These are phyloP conservation scores for Gynochthodes officinalis DNA, from an alignment of 257 asterid species.

Conservation along the genomic window DNA sequence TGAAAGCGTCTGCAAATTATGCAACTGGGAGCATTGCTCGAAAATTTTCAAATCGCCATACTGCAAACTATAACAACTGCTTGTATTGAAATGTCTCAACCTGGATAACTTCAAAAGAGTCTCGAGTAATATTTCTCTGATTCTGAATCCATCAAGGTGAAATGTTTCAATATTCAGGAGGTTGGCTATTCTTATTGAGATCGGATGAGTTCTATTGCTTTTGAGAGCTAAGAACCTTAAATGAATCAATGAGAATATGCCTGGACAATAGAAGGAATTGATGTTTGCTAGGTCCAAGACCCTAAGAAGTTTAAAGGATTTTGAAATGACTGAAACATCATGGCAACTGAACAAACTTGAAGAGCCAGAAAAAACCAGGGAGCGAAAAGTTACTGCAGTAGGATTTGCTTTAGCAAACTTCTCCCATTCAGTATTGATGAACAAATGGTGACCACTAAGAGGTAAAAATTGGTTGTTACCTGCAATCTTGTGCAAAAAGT, in stretches of 20 bases:
- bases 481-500: not conserved
- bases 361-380: not conserved
- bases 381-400: not conserved
- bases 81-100: not conserved
- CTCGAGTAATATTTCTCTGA: no score
- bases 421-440: not conserved
- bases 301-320: constrained; percentile 20
- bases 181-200: not conserved
- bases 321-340: no score
- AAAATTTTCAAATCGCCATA: no score
- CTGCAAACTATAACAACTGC: not conserved
- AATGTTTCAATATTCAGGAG: not conserved
- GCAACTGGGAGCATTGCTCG: no score
- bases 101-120: not conserved
- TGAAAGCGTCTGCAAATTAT: not conserved
- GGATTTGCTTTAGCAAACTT: not conserved
- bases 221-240: constrained; percentile 4
- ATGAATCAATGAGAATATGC: constrained; percentile 10
- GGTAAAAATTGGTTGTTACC: no score
- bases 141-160: no score
- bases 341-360: not conserved
- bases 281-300: constrained; percentile 6
- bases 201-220: rapidly evolving
- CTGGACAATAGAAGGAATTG: not conserved
- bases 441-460: no score